Base-by-base conservation (phyloP, 1,139 yeast genomes). In the Ashbya aceris region DNA sequence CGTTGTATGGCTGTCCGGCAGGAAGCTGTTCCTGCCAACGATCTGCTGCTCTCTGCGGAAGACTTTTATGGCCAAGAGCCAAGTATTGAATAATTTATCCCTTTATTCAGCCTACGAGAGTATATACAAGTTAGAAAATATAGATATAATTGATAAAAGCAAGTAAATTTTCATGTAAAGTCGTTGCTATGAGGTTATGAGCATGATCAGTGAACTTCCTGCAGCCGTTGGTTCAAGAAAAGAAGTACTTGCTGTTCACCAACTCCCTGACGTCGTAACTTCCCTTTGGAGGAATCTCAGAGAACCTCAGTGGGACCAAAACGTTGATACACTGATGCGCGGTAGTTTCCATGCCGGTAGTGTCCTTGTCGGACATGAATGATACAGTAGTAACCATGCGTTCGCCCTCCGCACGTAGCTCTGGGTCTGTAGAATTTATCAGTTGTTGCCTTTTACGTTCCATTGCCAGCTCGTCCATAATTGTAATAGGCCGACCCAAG, bases 211-310 rank as follows among this genome's bases (percentile, higher is more conserved):
- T 17, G n/a, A 17, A 17, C 23, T 33, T 30, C 13, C n/a, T 30
- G 8, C 35, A 17, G 4, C 40, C 49, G 23, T 17, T 3, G 23
- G 23, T 17, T 17, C 23, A 63, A 26, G 69, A 65, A 65, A 91
- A 91, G 70, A 91, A 91, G 64, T 91, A 91, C 39, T 73, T 73
- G 46, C 95, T 84, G 38, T 79, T 74, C 54, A 74, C 73, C 42
- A 91, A 81, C 47, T 74, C 74, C 37, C 69, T 66, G 35, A 91
- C 94, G 58, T 89, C 94, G 56, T 89, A 85, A 28, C 78, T 79
- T 37, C 96, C 98, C 62, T 76, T 83, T 41, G 73, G 67, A 10
- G 97, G 97, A 34, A 87, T 76, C 0, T 70, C 72, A 0, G 95
- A 94, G 52, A 89, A 71, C 40, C 62, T 65, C 50, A 89, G 68